Percentiles rank a stretch among this genome's conserved stretches.
Evolutionary conservation across 75 land plant species (phyloP).

Genomic region (Cunninghamia lanceolata): DNA sequence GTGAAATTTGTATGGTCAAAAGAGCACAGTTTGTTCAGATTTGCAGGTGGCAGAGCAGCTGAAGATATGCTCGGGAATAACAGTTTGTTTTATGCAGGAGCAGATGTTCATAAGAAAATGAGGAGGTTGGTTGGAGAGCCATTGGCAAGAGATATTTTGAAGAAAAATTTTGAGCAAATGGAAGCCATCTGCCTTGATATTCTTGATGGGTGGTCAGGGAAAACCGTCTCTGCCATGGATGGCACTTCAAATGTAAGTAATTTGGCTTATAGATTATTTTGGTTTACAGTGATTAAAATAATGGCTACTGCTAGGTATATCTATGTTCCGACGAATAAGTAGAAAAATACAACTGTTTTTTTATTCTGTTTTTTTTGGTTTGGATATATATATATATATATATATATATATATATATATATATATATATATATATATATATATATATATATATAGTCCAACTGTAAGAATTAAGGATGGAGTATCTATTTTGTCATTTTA

Average conservation of each 20-base stretch:
- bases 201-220: conserved; percentile 36
- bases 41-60: conserved; percentile 25
- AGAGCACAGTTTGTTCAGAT: conserved; percentile 36
- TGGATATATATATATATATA: too few species aligned
- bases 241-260: conserved; percentile 40
- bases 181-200: conserved; percentile 34
- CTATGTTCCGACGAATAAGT: too few species aligned
- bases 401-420: too few species aligned
- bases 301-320: too few species aligned
- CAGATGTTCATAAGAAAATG: conserved; percentile 38
- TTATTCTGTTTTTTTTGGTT: too few species aligned
- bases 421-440: too few species aligned
- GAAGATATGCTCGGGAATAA: conserved; percentile 27
- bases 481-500: too few species aligned
- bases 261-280: too few species aligned
- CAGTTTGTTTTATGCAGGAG: conserved; percentile 30
- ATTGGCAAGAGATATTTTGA: conserved; percentile 31
- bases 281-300: too few species aligned
- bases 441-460: too few species aligned
- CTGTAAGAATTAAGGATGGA: too few species aligned
- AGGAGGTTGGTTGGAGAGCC: conserved; percentile 30
- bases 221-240: conserved; percentile 32
- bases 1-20: conserved; percentile 34
- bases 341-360: too few species aligned
- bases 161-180: conserved; percentile 34